phyloP scores from a whole-genome alignment of 2,329 filamentous ascomycete species.

The Fusarium keratoplasticum region DNA sequence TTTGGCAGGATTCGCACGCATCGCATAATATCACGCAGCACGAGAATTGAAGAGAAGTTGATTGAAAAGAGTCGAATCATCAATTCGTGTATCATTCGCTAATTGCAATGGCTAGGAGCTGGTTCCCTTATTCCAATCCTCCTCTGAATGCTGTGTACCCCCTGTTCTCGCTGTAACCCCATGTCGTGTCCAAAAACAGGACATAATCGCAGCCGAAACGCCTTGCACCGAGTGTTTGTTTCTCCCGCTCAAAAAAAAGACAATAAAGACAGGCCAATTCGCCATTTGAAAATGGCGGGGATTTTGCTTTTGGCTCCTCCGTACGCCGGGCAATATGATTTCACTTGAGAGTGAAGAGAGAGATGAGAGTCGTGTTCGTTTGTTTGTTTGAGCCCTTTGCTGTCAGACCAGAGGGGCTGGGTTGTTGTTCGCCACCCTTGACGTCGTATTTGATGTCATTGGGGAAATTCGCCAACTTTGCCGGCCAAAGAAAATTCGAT shows the following conservation, averaged over 20 bases:
- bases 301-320: slow-evolving; percentile 23
- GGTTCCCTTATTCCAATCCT: not conserved
- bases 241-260: slow-evolving; percentile 17
- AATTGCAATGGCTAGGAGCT: slow-evolving; percentile 1
- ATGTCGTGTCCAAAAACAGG: slow-evolving; percentile 14
- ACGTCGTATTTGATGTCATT: slow-evolving; percentile 35
- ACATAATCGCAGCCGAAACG: slow-evolving; percentile 23
- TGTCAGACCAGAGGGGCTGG: slow-evolving; percentile 18
- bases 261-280: slow-evolving; percentile 9
- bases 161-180: not conserved
- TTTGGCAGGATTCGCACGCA: not conserved
- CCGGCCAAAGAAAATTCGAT: not conserved
- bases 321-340: slow-evolving; percentile 18
- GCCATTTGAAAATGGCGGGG: slow-evolving; percentile 28
- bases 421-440: slow-evolving; percentile 29
- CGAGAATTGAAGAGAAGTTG: not conserved
- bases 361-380: not conserved
- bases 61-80: not conserved
- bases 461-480: not conserved
- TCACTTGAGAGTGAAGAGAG: slow-evolving; percentile 7
- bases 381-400: not conserved
- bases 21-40: not conserved
- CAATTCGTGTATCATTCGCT: slow-evolving; percentile 28
- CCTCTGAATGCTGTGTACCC: slow-evolving; percentile 8
- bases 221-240: slow-evolving; percentile 31